Base-by-base conservation (phyloP, 495 filamentous ascomycete species). In the Penicillium canescens region DNA sequence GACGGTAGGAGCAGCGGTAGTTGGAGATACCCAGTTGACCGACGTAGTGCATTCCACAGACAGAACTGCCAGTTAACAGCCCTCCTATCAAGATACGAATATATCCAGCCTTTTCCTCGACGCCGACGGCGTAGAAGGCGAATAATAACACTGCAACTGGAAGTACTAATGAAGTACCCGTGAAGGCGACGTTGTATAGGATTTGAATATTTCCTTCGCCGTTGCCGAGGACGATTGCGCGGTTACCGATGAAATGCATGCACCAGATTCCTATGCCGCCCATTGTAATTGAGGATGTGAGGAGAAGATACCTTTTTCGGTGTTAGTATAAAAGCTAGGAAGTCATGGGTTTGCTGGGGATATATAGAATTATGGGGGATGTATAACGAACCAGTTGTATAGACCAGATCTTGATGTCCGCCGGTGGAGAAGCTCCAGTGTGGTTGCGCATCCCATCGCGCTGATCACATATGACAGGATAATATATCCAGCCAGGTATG, bases 11-110 rank as follows among this genome's bases (percentile, higher is more conserved):
- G 59, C 85, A 82, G 6, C 59, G 57, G 62, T 96, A 96, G 66
- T 96, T 94, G 12, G 76, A 72, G 57, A 94, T 92, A 33, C 91
- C 89, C 11, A 86, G 78, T 61, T 95, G 89, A 23, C 90, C 90
- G 40, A 95, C 72, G 59, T 96, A 96, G 65, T 96, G 90, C 92
- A 96, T 96, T 4, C 86, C 92, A 49, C 87, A 88, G 47, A 95
- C 85, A 16, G 88, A 82, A 3, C 81, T 70, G 6, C 92, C 92
- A 0, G 86, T 84, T 38, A 91, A 69, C 4, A 82, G 52, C 1
- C 91, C 90, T 23, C 85, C 86, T 0, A 79, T 55, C n/a, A 72
- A 40, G 13, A 89, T 79, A 10, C 85, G 81, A 63, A 79, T 57
- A 65, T 82, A 79, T 28, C 74, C 78, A 11, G 87, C 72, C 26